phyloP scores from a whole-genome alignment of 768 basidiomycete species.

The Xanthoconium stramineum region DNA sequence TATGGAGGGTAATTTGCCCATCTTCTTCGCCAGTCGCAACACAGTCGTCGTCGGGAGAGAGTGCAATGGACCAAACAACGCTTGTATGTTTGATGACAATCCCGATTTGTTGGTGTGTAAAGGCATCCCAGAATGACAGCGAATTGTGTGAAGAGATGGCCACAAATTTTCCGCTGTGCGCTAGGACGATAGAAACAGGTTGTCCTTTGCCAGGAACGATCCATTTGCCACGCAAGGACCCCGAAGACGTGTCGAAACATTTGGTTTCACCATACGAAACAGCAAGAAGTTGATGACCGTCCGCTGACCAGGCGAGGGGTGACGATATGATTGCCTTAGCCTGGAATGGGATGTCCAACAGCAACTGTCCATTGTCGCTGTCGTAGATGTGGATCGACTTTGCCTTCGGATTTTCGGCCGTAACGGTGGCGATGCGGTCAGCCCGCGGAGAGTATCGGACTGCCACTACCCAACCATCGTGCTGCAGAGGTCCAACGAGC shows the following conservation, averaged over 20 bases:
- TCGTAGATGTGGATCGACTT: slow-evolving; percentile 1
- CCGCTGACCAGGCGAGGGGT: background rate
- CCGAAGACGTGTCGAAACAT: background rate
- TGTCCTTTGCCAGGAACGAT: background rate
- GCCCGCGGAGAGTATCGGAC: slow-evolving; percentile 2
- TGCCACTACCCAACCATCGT: background rate
- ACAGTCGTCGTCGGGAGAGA: background rate
- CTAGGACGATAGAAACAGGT: background rate
- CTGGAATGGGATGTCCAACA: background rate
- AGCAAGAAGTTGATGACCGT: background rate
- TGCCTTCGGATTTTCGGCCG: background rate
- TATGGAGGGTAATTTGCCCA: background rate
- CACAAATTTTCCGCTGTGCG: background rate
- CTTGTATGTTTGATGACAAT: background rate
- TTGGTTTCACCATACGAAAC: background rate
- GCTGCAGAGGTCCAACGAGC: background rate
- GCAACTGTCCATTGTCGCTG: background rate
- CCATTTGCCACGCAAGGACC: background rate
- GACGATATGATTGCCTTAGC: background rate
- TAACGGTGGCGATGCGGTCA: slow-evolving; percentile 1
- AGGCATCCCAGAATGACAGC: slow-evolving; percentile 5
- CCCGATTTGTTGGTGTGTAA: background rate
- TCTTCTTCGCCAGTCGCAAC: background rate
- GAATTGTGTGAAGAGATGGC: background rate
- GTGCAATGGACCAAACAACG: background rate